phyloP scores from a whole-genome alignment of 139 green algal genomes.

The Micractinium conductrix region DNA sequence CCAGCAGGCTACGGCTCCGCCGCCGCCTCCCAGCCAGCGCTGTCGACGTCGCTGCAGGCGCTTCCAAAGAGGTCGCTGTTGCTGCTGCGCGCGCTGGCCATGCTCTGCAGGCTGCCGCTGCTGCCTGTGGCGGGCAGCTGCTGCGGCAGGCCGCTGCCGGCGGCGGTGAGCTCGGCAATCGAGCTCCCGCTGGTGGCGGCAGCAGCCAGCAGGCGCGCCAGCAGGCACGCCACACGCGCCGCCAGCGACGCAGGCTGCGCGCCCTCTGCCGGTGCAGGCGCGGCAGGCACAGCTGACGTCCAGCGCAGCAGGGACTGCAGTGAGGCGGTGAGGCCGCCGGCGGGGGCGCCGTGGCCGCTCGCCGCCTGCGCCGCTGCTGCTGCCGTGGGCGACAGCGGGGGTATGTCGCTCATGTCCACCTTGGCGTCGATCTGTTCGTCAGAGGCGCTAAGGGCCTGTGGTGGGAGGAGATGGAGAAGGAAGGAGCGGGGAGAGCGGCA shows the following conservation, averaged over 20 bases:
- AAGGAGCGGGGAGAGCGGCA: neutral
- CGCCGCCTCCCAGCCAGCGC: neutral
- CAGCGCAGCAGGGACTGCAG: too few species aligned
- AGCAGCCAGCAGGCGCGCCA: conserved; percentile 9
- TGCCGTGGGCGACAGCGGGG: neutral
- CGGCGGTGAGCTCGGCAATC: conserved; percentile 11
- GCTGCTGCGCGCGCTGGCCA: neutral
- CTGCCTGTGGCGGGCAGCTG: neutral
- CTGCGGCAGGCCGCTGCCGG: neutral
- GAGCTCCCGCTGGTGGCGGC: conserved; percentile 21
- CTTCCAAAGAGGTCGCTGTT: neutral
- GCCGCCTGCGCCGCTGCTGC: neutral
- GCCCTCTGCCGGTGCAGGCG: too few species aligned
- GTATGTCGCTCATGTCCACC: conserved; percentile 25
- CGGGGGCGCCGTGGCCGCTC: too few species aligned
- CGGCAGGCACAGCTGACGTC: too few species aligned
- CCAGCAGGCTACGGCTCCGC: neutral
- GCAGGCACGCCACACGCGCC: conserved; percentile 1
- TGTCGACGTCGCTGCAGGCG: neutral
- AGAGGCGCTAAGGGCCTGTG: neutral
- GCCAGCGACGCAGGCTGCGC: neutral
- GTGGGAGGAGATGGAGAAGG: neutral
- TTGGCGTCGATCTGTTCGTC: neutral
- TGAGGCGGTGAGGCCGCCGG: too few species aligned
- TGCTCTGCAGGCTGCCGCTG: neutral